Conservation (phyloP, 139 green algal species). For the Closterium sp. region DNA sequence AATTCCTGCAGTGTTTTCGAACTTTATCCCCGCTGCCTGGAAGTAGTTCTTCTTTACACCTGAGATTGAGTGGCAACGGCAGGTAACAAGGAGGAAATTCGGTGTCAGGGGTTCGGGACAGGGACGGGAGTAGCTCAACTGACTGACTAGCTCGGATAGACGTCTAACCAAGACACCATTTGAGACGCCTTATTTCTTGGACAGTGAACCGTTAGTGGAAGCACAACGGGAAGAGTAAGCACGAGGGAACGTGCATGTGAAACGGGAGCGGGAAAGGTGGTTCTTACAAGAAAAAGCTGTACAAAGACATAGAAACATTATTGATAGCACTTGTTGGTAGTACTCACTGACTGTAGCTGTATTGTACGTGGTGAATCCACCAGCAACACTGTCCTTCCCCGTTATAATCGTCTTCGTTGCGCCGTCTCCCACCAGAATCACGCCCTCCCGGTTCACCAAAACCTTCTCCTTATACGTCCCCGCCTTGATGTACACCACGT, state of each 20-base stretch:
- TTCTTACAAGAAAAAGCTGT: no score
- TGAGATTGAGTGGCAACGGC: background rate
- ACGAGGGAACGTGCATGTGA: no score
- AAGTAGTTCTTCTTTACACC: background rate
- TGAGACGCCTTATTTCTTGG: no score
- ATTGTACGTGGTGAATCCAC: background rate
- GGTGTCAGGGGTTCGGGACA: no score
- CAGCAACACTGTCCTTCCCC: background rate
- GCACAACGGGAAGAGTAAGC: no score
- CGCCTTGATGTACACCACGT: slow-evolving; percentile 1
- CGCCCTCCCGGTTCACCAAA: background rate
- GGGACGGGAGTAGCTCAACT: no score
- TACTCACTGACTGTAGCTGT: background rate
- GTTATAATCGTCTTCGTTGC: background rate
- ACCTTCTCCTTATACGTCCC: slow-evolving; percentile 2
- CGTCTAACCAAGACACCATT: no score
- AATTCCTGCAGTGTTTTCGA: background rate
- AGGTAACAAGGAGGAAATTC: background rate
- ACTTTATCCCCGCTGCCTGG: background rate
- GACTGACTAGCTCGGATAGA: no score
- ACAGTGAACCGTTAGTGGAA: no score
- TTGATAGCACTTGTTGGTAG: background rate
- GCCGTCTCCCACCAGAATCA: background rate
- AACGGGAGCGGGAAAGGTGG: no score
- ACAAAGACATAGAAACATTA: no score